A percentile compares a stretch with the other conserved stretches of the same genome.
phyloP scores from a whole-genome alignment of 768 basidiomycete genomes.

The Mycena floridula region DNA sequence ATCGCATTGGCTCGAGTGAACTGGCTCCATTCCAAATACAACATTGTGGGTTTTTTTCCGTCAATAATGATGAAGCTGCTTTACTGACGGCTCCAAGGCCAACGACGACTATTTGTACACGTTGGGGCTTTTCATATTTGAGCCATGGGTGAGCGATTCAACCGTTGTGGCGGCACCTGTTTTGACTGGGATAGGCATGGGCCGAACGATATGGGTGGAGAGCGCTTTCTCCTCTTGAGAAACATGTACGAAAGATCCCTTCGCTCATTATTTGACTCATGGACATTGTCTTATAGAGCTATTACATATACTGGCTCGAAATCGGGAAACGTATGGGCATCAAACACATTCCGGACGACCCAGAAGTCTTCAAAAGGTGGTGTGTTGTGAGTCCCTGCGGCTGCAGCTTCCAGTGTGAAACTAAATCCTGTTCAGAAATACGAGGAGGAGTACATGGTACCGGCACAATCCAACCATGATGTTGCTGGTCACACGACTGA shows the following conservation, averaged over 20 bases:
- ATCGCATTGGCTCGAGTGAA: slow-evolving; percentile 36
- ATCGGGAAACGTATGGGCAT: slow-evolving; percentile 43
- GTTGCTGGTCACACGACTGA: slow-evolving; percentile 33
- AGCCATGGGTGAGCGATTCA: slow-evolving; percentile 27
- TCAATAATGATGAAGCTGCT: not conserved
- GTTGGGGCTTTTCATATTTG: slow-evolving; percentile 29
- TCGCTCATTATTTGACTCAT: not conserved
- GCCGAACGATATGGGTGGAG: slow-evolving; percentile 39
- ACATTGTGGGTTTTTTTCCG: slow-evolving; percentile 28
- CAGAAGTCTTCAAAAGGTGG: slow-evolving; percentile 33
- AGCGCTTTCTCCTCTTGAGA: slow-evolving; percentile 34
- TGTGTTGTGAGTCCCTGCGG: slow-evolving; percentile 22
- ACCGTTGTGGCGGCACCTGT: not conserved
- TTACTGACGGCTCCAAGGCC: slow-evolving; percentile 14
- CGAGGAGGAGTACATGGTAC: slow-evolving; percentile 35
- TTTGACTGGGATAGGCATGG: slow-evolving; percentile 25
- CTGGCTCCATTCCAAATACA: slow-evolving; percentile 36
- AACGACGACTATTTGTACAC: slow-evolving; percentile 41
- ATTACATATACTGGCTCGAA: slow-evolving; percentile 34
- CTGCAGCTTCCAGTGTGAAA: not conserved
- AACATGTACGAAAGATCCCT: slow-evolving; percentile 20
- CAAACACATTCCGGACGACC: slow-evolving; percentile 34
- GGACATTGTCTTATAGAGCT: slow-evolving; percentile 20
- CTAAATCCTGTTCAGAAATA: slow-evolving; percentile 25
- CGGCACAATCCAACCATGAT: slow-evolving; percentile 30